These are phyloP conservation scores for Aureococcus anophagefferens DNA, from an alignment of 108 stramenopile species.

Conservation along the genomic window DNA sequence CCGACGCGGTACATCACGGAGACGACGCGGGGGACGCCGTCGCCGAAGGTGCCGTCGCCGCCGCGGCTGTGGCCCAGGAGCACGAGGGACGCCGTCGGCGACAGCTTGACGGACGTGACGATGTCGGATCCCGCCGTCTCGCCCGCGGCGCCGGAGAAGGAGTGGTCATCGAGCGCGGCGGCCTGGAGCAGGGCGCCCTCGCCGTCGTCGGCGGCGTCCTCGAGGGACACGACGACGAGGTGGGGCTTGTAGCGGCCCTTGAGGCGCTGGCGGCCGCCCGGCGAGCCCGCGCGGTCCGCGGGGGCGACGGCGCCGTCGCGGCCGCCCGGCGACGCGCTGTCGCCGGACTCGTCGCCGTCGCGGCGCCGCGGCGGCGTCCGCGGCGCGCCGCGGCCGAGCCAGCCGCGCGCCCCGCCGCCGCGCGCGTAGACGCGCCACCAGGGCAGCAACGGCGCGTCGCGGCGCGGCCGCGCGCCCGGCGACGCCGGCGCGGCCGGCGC, in stretches of 20 bases:
- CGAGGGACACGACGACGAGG: constrained; percentile 61
- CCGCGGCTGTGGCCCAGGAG: constrained; percentile 63
- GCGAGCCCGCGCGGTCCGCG: too few species aligned
- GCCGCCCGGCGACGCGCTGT: too few species aligned
- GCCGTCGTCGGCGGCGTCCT: not conserved
- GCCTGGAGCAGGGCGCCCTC: not conserved
- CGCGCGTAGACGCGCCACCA: too few species aligned
- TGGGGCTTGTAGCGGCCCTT: constrained; percentile 70
- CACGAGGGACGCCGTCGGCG: constrained; percentile 77
- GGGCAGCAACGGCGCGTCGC: too few species aligned
- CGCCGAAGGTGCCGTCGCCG: constrained; percentile 36
- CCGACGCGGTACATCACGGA: not conserved
- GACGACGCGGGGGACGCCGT: not conserved
- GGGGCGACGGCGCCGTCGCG: too few species aligned
- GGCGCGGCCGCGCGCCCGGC: too few species aligned
- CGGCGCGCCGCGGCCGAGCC: too few species aligned
- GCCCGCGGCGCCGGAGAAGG: not conserved
- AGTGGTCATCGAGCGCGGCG: not conserved
- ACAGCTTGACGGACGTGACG: constrained; percentile 86
- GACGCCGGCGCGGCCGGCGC: too few species aligned
- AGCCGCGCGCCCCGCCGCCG: too few species aligned
- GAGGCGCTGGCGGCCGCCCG: too few species aligned
- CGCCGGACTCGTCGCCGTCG: too few species aligned
- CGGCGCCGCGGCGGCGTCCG: too few species aligned
- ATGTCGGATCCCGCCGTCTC: not conserved